Evolutionary conservation across 2,329 filamentous ascomycete species (phyloP), one percentile per base, ranked within the genome.

Genomic region (Cercospora sp.): DNA sequence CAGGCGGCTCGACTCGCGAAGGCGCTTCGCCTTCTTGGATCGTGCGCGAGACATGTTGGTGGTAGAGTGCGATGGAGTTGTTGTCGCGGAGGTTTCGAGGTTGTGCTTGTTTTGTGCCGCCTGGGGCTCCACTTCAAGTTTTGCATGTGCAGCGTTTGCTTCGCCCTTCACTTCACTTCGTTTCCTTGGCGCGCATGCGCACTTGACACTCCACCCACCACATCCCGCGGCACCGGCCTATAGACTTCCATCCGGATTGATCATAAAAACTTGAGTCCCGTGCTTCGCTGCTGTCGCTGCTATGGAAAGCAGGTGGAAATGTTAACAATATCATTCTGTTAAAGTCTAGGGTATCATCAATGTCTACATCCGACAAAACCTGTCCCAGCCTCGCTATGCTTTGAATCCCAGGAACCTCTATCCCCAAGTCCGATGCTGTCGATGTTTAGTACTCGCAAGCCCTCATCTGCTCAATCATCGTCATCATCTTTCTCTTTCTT

Each of bases 401-500:
- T 31, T 13, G 9, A 64, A 59, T 5, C 10, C 23, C 16, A 45
- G 26, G 20, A 45, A 59, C 18, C 18, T 59, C 55, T 39, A 20
- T n/a, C 3, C 16, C 36, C 58, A 23, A 23, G 16, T 30, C n/a
- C 51, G 31, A 26, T 18, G 30, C 48, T 64, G 48, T 57, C 48
- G 61, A 57, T 55, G n/a, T 58, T 13, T 7, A 16, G 26, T 33
- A 12, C 55, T 59, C 55, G 16, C 48, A 16, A 55, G 48, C 48
- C 48, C 12, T 30, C 48, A 13, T 18, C 6, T 20, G 9, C 45
- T 62, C 39, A 62, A 23, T 63, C 51, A 23, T 64, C 62, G 12
- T 64, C 62, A 70, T 90, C 85, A 73, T 90, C 68, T 12, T 74
- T 72, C 16, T 73, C 73, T n/a, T 78, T 87, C n/a, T 87, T 87